These are phyloP conservation scores for Xerocomellus chrysenteron DNA, from an alignment of 768 basidiomycete species.

Conservation along the genomic window DNA sequence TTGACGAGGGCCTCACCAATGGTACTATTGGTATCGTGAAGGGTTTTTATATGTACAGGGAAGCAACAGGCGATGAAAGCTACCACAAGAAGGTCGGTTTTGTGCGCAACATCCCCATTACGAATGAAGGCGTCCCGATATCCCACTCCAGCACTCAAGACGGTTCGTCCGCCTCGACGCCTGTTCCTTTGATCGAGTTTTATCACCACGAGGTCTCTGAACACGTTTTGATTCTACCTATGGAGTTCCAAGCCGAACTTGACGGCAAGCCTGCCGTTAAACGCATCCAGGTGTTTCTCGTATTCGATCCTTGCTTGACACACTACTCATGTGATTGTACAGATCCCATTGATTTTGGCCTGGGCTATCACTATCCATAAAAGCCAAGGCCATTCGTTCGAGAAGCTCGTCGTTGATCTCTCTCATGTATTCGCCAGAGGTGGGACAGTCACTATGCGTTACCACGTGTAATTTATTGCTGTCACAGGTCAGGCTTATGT, in stretches of 20 bases:
- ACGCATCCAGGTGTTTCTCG: not conserved
- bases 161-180: no score
- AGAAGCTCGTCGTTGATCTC: not conserved
- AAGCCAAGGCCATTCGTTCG: constrained; percentile 1
- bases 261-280: not conserved
- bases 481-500: not conserved
- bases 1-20: no score
- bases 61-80: no score
- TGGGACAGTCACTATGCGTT: not conserved
- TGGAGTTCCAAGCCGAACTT: not conserved
- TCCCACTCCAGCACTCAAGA: no score
- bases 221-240: not conserved
- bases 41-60: no score
- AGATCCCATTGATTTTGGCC: not conserved
- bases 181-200: not conserved
- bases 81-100: no score
- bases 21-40: no score
- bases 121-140: no score
- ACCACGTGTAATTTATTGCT: not conserved
- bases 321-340: not conserved
- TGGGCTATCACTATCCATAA: constrained; percentile 4
- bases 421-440: not conserved
- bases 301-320: not conserved
- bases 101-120: no score
- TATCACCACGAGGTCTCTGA: not conserved